Conservation (phyloP, 345 rosid genomes). For the Eucalyptus erythrocorys region DNA sequence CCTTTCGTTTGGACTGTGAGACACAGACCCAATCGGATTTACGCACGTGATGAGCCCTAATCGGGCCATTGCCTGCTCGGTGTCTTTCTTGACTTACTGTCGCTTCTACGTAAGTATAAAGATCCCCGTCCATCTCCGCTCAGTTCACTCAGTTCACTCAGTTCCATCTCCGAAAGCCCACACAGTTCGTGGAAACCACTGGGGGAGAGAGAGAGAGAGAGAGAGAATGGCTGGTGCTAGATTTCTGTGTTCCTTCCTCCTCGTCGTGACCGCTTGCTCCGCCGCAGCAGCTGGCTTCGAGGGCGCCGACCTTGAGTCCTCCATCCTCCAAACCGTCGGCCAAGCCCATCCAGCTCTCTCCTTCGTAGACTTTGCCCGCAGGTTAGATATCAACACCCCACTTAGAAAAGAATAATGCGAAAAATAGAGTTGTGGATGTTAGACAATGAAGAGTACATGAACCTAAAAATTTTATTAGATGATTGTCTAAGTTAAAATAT, state of each 20-base stretch:
- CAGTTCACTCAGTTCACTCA: background rate
- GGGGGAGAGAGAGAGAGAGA: background rate
- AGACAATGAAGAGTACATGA: background rate
- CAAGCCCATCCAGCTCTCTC: slow-evolving; percentile 31
- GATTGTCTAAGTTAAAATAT: background rate
- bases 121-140: background rate
- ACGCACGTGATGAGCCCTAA: background rate
- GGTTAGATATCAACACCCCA: slow-evolving; percentile 10
- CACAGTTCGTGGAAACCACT: background rate
- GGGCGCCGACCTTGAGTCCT: slow-evolving; percentile 39
- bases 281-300: slow-evolving; percentile 29
- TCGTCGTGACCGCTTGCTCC: slow-evolving; percentile 17
- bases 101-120: background rate
- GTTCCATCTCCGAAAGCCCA: background rate
- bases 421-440: background rate
- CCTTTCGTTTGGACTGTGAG: background rate
- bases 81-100: background rate
- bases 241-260: background rate
- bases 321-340: slow-evolving; percentile 41
- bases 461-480: background rate
- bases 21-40: background rate
- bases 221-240: background rate
- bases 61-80: background rate
- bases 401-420: background rate
- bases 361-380: slow-evolving; percentile 61